A percentile compares a stretch with the other conserved stretches of the same genome.
Conservation (phyloP, 2,329 filamentous ascomycete species). For the Botrytis cinerea region DNA sequence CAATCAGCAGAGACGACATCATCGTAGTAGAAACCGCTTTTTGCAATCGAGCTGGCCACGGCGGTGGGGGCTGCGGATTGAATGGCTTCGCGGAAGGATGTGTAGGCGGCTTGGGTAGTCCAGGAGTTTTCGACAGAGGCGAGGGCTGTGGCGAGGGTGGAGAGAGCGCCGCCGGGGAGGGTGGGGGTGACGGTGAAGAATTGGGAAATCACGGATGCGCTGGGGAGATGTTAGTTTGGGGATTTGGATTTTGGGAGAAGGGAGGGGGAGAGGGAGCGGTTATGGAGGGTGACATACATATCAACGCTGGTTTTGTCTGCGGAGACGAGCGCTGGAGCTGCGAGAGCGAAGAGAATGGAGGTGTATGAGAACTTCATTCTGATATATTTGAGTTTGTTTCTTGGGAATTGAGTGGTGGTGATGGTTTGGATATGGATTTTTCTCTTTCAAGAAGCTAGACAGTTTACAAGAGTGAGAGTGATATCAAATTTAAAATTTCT, state of each 20-base stretch:
- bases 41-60: conserved; percentile 20
- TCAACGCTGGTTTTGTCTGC: conserved; percentile 24
- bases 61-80: conserved; percentile 30
- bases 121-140: background rate
- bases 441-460: background rate
- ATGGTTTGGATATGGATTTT: background rate
- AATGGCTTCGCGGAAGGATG: conserved; percentile 25
- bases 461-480: background rate
- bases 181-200: conserved; percentile 32
- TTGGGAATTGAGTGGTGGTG: background rate
- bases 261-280: background rate
- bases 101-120: background rate
- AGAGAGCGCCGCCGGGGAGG: conserved; percentile 30
- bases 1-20: conserved; percentile 29
- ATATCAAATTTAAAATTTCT: background rate
- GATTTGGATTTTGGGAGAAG: background rate
- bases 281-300: conserved; percentile 29
- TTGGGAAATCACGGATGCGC: conserved; percentile 30
- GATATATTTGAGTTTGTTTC: background rate
- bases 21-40: conserved; percentile 26
- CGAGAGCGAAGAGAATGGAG: conserved; percentile 5
- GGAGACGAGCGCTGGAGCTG: background rate
- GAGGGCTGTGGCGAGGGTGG: conserved; percentile 30
- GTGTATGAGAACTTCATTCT: conserved; percentile 21
- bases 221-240: conserved; percentile 8